These are phyloP conservation scores for Schizonepeta tenuifolia DNA, from an alignment of 257 asterid genomes.

Conservation along the genomic window DNA sequence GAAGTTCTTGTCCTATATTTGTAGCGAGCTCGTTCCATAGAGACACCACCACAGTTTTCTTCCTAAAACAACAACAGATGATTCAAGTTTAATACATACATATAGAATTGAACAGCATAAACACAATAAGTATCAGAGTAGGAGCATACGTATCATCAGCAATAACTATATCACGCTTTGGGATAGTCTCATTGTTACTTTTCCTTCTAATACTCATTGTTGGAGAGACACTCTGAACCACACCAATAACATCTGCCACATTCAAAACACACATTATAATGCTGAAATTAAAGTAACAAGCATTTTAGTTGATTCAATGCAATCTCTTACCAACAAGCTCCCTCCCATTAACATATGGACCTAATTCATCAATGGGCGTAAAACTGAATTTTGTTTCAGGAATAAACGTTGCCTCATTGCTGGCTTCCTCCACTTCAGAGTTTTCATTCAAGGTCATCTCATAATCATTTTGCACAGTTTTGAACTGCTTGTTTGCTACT, in stretches of 20 bases:
- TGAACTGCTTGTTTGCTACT: slow-evolving; percentile 93
- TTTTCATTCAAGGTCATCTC: slow-evolving; percentile 89
- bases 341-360: slow-evolving; percentile 83
- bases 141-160: slow-evolving; percentile 87
- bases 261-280: not conserved
- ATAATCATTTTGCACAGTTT: slow-evolving; percentile 82
- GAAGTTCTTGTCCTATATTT: slow-evolving; percentile 60
- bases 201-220: slow-evolving; percentile 86
- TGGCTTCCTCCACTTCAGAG: slow-evolving; percentile 83
- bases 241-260: slow-evolving; percentile 85
- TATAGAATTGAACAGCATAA: not conserved
- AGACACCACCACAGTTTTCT: slow-evolving; percentile 72
- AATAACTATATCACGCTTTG: slow-evolving; percentile 90
- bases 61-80: slow-evolving; percentile 49
- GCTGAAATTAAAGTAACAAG: slow-evolving; percentile 8
- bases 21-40: slow-evolving; percentile 72
- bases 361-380: slow-evolving; percentile 85
- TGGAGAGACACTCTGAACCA: slow-evolving; percentile 78
- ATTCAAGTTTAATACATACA: not conserved
- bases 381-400: slow-evolving; percentile 79
- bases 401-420: slow-evolving; percentile 63
- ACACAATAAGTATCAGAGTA: not conserved
- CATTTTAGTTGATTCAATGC: not conserved
- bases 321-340: slow-evolving; percentile 80
- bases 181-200: slow-evolving; percentile 67